phyloP scores from a whole-genome alignment of 177 flowering plant species.

The Vitis hybrid region DNA sequence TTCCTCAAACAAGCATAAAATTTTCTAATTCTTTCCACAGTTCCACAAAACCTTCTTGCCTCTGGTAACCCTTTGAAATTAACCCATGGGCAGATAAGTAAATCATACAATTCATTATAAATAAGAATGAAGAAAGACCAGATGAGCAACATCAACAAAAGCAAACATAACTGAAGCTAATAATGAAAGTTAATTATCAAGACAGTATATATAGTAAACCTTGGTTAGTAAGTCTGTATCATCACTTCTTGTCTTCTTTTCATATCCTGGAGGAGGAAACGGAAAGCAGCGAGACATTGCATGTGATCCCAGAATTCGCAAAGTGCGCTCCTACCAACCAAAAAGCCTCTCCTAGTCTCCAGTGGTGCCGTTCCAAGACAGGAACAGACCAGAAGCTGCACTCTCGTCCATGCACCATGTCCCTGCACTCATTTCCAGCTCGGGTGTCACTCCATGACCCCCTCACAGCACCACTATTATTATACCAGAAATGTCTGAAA shows the following conservation, averaged over 20 bases:
- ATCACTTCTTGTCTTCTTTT: constrained; percentile 31
- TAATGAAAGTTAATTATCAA: neutral
- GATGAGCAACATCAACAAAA: neutral
- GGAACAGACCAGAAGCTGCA: constrained; percentile 32
- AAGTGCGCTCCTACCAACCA: constrained; percentile 10
- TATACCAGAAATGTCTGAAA: too few species aligned
- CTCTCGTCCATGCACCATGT: constrained; percentile 40
- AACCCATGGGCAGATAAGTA: neutral
- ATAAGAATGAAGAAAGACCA: neutral
- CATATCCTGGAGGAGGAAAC: constrained; percentile 56
- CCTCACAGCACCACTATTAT: neutral
- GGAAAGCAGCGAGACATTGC: constrained; percentile 61
- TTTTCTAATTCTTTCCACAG: too few species aligned
- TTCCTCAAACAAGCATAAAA: too few species aligned
- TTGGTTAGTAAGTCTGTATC: constrained; percentile 30
- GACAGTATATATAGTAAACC: constrained; percentile 20
- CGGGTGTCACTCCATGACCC: constrained; percentile 17
- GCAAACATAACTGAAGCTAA: constrained; percentile 1
- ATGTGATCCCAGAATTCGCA: constrained; percentile 11
- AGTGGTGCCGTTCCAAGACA: constrained; percentile 18
- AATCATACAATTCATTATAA: neutral
- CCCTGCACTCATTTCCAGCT: constrained; percentile 36
- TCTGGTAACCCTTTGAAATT: neutral
- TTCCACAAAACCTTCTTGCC: too few species aligned
- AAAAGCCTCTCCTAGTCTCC: constrained; percentile 23